These are phyloP conservation scores for Oryza meridionalis DNA, from an alignment of 176 grass and related monocot genomes.

Conservation along the genomic window DNA sequence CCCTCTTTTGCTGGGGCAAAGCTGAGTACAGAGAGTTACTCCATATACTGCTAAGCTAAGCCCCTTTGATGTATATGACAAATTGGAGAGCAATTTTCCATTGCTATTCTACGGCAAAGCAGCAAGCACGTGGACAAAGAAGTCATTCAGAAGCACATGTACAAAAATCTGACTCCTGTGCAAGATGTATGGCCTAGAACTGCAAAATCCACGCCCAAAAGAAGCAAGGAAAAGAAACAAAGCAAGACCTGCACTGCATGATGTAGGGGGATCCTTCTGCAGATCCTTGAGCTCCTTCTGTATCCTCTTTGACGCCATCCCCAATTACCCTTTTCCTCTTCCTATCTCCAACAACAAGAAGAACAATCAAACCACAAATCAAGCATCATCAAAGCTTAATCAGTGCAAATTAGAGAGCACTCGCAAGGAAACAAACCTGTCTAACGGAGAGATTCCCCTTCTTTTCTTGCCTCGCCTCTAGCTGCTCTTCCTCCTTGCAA, in stretches of 20 bases:
- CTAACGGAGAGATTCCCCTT: not conserved
- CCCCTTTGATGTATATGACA: not conserved
- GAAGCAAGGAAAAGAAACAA: not conserved
- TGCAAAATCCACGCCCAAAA: constrained; percentile 21
- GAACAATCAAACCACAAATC: constrained; percentile 34
- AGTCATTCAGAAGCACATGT: constrained; percentile 38
- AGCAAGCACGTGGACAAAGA: constrained; percentile 13
- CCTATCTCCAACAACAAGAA: constrained; percentile 21
- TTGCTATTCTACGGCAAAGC: not conserved
- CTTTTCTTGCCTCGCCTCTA: not conserved
- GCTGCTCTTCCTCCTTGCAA: constrained; percentile 13
- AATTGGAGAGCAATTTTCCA: not conserved
- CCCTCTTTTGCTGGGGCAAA: not conserved
- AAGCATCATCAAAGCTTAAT: not conserved
- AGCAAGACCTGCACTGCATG: constrained; percentile 74
- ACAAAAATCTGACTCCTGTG: constrained; percentile 34
- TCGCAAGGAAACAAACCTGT: constrained; percentile 6
- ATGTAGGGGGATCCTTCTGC: constrained; percentile 81
- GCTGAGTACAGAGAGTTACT: not conserved
- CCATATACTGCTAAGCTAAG: not conserved
- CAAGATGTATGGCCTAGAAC: constrained; percentile 2
- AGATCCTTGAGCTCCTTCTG: constrained; percentile 90
- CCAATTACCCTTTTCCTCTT: not conserved
- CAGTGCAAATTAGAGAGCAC: not conserved
- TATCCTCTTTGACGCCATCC: constrained; percentile 86